Evolutionary conservation across 805 yeast species (phyloP), one percentile per base, ranked within the genome.

Genomic region (Myxozyma neglecta): DNA sequence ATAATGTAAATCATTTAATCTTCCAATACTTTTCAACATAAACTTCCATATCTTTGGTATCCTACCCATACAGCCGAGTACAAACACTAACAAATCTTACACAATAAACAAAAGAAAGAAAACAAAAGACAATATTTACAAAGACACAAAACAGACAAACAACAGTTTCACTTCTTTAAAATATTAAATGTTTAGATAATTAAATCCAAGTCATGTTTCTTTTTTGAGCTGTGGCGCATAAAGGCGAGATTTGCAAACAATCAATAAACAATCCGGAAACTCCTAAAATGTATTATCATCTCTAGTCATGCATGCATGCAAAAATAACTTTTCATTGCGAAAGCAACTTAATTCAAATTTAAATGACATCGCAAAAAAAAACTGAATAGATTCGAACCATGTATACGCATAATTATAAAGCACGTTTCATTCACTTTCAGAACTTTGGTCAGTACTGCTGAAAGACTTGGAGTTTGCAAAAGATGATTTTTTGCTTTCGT

Each of bases 351-450:
- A 45, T 8, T 14, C 24, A 18, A 14, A 14, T 43, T 14, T 6
- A 6, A 43, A 43, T 18, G 47, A 44, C 24, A 14, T 44, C 47
- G 47, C 16, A 44, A n/a, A 37, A 47, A 47, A 35, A 35, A 11
- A 46, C 55, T 2, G 40, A 14, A 13, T 7, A 37, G 18, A 2
- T 36, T 16, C 55, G 11, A 16, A 6, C 13, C 39, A 16, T n/a
- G 32, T 6, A 14, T 11, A 18, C 29, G 35, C 46, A n/a, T 43
- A 29, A 20, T 24, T 5, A 24, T 3, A 24, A 24, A 24, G 2
- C 29, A 24, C 29, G 4, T 24, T 24, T 24, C 40, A 51, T 18
- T 51, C 55, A 46, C 55, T 51, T 16, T 51, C 55, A 24, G 55
- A 51, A 5, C 29, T 16, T 8, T 37, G 53, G 29, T 51, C 55